These are phyloP conservation scores for Euryodendron excelsum DNA, from an alignment of 148 eudicot species.

Conservation along the genomic window DNA sequence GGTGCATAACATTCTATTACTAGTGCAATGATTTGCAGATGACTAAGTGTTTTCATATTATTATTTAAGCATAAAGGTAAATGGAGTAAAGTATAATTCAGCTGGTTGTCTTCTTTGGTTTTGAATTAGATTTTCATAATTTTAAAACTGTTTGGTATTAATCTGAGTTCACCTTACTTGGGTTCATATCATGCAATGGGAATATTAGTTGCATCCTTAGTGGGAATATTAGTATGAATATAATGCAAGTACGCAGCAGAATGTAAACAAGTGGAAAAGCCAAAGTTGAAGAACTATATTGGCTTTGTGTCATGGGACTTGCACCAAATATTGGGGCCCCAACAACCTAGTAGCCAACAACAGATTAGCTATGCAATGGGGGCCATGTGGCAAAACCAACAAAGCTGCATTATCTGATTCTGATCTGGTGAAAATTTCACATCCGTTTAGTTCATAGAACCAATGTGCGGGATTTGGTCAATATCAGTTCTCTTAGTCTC, in stretches of 20 bases:
- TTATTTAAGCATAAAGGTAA: background rate
- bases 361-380: background rate
- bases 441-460: background rate
- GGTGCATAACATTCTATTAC: background rate
- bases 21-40: too few species aligned
- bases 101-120: background rate
- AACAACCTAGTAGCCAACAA: too few species aligned
- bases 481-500: background rate
- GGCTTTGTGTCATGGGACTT: background rate
- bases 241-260: background rate
- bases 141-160: background rate
- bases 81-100: background rate
- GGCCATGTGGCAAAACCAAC: too few species aligned
- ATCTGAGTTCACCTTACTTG: background rate
- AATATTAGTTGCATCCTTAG: background rate
- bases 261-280: background rate
- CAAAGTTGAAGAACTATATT: background rate
- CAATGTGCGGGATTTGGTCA: too few species aligned
- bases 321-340: too few species aligned
- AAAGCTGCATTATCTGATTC: too few species aligned
- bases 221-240: background rate
- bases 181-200: conserved; percentile 5
- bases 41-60: background rate
- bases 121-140: background rate
- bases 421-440: background rate